Evolutionary conservation across 2,329 filamentous ascomycete genomes (phyloP), one percentile per base, ranked within the genome.

Genomic region (Pyricularia sp.): DNA sequence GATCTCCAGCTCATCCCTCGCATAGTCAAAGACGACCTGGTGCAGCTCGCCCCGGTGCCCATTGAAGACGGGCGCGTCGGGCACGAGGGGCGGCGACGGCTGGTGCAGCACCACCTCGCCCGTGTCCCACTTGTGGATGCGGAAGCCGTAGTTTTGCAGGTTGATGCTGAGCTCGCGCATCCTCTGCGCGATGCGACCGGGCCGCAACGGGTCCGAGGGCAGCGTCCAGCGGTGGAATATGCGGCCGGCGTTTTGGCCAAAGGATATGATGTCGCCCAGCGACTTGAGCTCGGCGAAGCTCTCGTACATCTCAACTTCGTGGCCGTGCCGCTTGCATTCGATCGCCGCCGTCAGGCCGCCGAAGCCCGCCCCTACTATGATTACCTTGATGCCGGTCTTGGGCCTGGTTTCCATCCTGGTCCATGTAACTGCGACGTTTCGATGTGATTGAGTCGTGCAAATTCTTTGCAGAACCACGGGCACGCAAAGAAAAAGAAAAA

Each of bases 261-360:
- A 86, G 13, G 81, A 83, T 67, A 86, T 87, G 67, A 87, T 85
- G 73, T 87, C 82, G 64, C 84, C 85, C 0, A 87, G 78, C 4
- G 77, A 73, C 68, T 86, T 87, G 65, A 86, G 78, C 64, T 81
- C 79, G 8, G 79, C 75, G 66, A 85, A 86, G 0, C 80, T 78
- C 69, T 86, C 84, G 71, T 85, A 84, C 66, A 87, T 78, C 65
- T 79, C 74, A 22, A 85, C 84, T 13, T 78, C 75, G 70, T 87
- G 85, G 19, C 85, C 85, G 68, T 87, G 82, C 19, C 83, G 79
- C 67, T 82, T 79, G 70, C 84, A 86, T 73, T 88, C 85, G 67
- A 88, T 84, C 57, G 84, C 84, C 22, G 84, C 82, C 7, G 83
- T 83, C 31, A 87, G 77, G 19, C 85, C 85, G 49, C 83, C 85